Evolutionary conservation across 2,329 filamentous ascomycete genomes (phyloP), one percentile per base, ranked within the genome.

Genomic region (Ascochyta fabae): DNA sequence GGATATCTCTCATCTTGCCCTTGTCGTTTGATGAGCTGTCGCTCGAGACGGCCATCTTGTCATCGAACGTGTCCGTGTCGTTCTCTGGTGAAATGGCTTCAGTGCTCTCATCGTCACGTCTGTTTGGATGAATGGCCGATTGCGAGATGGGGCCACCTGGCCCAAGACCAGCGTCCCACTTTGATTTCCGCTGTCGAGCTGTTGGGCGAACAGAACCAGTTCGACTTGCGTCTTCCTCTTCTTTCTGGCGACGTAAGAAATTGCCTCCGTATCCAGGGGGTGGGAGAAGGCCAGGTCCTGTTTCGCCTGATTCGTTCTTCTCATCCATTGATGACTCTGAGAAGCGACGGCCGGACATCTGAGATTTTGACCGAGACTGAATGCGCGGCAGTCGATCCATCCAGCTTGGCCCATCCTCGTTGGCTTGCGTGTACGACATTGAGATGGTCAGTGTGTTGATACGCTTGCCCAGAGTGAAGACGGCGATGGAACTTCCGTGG

Each of bases 381-480:
- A 89, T 87, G 43, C 86, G 83, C 5, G 95, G 95, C 39, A 99
- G 81, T 49, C 95, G 85, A 65, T 96, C 95, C 90, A 98, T 96
- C 95, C 95, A 99, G 1, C 87, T 87, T 2, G 92, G 90, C 0
- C 92, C 91, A 33, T 96, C 91, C 52, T 96, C 94, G 46, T 90
- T 90, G 16, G 88, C 92, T 58, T 89, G 86, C 0, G 95, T 99
- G 79, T 98, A 99, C 0, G 95, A 97, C 85, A 99, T 91, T 51
- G 95, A 97, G 58, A 99, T 83, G 1, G 91, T 93, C 64, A 99
- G 79, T 0, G 95, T 98, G 78, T 98, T 98, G 84, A 99, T 99
- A 58, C 91, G 93, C 77, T 98, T 99, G 67, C 95, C 95, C 1
- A 99, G 85, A 0, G 95, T 98, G 69, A 99, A 99, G 8, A 99